A percentile compares a stretch with the other conserved stretches of the same genome.
These are phyloP conservation scores for Pseudocercospora musae DNA, from an alignment of 2,329 filamentous ascomycete species.

Conservation along the genomic window DNA sequence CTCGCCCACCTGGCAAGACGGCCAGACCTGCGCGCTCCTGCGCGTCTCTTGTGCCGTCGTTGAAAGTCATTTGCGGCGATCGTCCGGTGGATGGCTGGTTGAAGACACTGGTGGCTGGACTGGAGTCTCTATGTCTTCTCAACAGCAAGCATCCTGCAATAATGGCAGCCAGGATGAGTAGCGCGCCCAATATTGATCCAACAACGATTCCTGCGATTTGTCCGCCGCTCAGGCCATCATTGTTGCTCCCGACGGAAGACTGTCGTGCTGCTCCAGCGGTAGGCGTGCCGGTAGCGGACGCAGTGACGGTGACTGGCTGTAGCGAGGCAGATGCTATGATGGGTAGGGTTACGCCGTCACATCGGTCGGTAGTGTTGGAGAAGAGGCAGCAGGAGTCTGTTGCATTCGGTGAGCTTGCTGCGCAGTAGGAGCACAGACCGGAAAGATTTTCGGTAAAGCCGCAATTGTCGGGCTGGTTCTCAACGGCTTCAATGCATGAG, in stretches of 20 bases:
- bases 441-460: conserved; percentile 69
- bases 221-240: conserved; percentile 68
- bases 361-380: conserved; percentile 69
- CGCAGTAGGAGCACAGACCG: conserved; percentile 85
- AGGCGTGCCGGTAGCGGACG: conserved; percentile 49
- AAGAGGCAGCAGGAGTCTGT: conserved; percentile 94
- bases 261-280: conserved; percentile 24
- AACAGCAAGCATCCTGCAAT: conserved; percentile 57
- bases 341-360: conserved; percentile 73
- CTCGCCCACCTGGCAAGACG: conserved; percentile 78
- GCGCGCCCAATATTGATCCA: conserved; percentile 69
- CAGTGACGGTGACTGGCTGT: conserved; percentile 60
- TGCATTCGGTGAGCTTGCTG: conserved; percentile 76
- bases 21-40: conserved; percentile 57
- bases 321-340: conserved; percentile 57
- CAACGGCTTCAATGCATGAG: conserved; percentile 69
- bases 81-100: conserved; percentile 76
- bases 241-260: conserved; percentile 51
- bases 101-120: conserved; percentile 70
- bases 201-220: conserved; percentile 88
- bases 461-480: conserved; percentile 83
- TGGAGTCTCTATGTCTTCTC: conserved; percentile 54
- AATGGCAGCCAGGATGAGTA: conserved; percentile 65
- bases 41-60: conserved; percentile 38
- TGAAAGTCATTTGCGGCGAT: conserved; percentile 41